Conservation (phyloP, 805 yeast species). For the Metschnikowia lochheadii region DNA sequence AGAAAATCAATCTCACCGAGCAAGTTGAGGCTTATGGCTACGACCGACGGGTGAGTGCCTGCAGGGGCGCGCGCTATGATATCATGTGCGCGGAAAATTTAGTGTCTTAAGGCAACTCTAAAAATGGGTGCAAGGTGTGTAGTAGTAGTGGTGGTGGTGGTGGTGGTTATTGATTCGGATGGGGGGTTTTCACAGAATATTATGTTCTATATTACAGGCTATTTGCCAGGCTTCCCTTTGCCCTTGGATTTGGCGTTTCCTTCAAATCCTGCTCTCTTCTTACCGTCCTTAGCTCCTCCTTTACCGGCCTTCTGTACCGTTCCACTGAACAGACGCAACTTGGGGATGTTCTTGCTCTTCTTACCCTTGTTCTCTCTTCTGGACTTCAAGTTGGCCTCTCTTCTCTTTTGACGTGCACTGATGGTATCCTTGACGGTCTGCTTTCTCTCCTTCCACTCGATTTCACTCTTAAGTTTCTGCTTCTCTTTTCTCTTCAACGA, state of each 20-base stretch:
- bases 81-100: background rate
- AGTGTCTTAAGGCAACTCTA: background rate
- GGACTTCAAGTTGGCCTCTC: slow-evolving; percentile 85
- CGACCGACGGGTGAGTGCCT: background rate
- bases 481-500: slow-evolving; percentile 82
- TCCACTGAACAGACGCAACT: slow-evolving; percentile 63
- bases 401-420: slow-evolving; percentile 72
- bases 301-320: slow-evolving; percentile 41
- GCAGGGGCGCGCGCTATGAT: slow-evolving; percentile 2
- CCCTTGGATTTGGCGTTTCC: slow-evolving; percentile 53
- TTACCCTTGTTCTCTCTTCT: slow-evolving; percentile 84
- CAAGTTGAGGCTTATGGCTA: slow-evolving; percentile 1
- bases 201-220: slow-evolving; percentile 11
- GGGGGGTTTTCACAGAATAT: background rate
- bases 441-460: slow-evolving; percentile 90
- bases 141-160: too few relatives aligned
- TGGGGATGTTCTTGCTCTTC: slow-evolving; percentile 68
- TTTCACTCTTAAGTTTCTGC: slow-evolving; percentile 77
- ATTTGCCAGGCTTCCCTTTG: slow-evolving; percentile 21
- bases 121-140: background rate
- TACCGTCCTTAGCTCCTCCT: slow-evolving; percentile 20
- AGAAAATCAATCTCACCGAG: background rate
- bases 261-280: slow-evolving; percentile 85
- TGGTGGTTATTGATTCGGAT: too few relatives aligned
- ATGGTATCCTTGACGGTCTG: slow-evolving; percentile 72